A percentile compares a stretch with the other conserved stretches of the same genome.
phyloP scores from a whole-genome alignment of 345 rosid genomes.

The Brassica rapa region DNA sequence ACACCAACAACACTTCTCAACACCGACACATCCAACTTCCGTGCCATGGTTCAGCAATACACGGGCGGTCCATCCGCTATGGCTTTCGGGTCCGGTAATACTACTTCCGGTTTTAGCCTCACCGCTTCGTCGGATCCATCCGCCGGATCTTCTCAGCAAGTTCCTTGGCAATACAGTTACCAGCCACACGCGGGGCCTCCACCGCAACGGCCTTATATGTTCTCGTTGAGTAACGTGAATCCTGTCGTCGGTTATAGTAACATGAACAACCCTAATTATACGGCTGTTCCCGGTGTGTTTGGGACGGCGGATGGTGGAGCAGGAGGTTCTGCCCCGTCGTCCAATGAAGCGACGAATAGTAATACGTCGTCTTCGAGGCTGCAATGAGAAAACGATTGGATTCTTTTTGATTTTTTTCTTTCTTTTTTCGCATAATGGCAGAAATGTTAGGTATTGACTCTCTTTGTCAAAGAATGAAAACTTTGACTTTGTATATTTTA shows the following conservation, averaged over 20 bases:
- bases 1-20: conserved; percentile 90
- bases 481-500: conserved; percentile 38
- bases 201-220: conserved; percentile 35
- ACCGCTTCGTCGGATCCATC: conserved; percentile 34
- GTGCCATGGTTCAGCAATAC: conserved; percentile 96
- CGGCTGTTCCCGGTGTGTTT: conserved; percentile 24
- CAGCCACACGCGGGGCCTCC: conserved; percentile 25
- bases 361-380: conserved; percentile 34
- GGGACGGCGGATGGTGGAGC: conserved; percentile 33
- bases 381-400: conserved; percentile 43
- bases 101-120: conserved; percentile 34
- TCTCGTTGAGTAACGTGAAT: conserved; percentile 34
- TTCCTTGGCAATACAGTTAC: conserved; percentile 31
- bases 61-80: conserved; percentile 80
- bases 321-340: conserved; percentile 34
- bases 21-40: conserved; percentile 85
- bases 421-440: conserved; percentile 38
- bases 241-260: conserved; percentile 26
- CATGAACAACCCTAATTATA: conserved; percentile 24
- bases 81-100: conserved; percentile 49
- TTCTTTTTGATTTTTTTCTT: conserved; percentile 17
- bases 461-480: conserved; percentile 40
- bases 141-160: conserved; percentile 36
- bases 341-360: conserved; percentile 29
- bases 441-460: conserved; percentile 47